Base-by-base conservation (phyloP, 2,329 filamentous ascomycete genomes). In the Gyromitra esculenta region DNA sequence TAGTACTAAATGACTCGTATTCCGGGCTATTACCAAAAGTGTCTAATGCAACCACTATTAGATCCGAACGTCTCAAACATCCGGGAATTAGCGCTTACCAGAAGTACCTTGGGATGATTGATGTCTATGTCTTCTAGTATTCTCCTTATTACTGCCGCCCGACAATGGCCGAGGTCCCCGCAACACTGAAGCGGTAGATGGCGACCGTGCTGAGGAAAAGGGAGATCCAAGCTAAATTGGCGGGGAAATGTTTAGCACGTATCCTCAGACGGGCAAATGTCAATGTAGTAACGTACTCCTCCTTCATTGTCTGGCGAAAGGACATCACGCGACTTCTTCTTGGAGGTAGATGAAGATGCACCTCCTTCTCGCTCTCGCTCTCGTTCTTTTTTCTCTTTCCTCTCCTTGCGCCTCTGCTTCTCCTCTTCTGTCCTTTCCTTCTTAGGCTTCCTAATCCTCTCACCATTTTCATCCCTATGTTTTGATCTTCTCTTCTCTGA, bases 141-240 rank as follows among this genome's bases (percentile, higher is more conserved):
- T 79, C 54, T 79, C 78, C 66, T 79, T 79, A 48, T 79, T 79
- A 41, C 78, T 79, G 63, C 76, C 76, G 60, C 73, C 77, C 21
- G 76, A 78, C 41, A 79, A 56, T 25, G 78, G 78, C 18, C 78
- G 63, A 52, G 78, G 78, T 48, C 78, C 78, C 31, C 73, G 78
- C 21, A 79, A 45, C 37, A 77, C 72, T 48, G 73, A 77, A 52
- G 77, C 77, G 11, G 75, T 75, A 57, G 78, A 79, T 59, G 78
- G 77, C 18, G 73, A 75, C n/a, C 78, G 77, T 15, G 69, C 77
- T 9, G 77, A 77, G 60, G 77, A 77, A 50, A 78, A 77, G 15
- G 73, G 72, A 9, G 76, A 73, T 57, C 71, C 65, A 60, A 73
- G 67, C 68, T 69, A 57, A 66, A 21, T 11, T 9, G 5, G 59